Evolutionary conservation across 75 land plant species (phyloP).

Genomic region (Cryptomeria japonica): DNA sequence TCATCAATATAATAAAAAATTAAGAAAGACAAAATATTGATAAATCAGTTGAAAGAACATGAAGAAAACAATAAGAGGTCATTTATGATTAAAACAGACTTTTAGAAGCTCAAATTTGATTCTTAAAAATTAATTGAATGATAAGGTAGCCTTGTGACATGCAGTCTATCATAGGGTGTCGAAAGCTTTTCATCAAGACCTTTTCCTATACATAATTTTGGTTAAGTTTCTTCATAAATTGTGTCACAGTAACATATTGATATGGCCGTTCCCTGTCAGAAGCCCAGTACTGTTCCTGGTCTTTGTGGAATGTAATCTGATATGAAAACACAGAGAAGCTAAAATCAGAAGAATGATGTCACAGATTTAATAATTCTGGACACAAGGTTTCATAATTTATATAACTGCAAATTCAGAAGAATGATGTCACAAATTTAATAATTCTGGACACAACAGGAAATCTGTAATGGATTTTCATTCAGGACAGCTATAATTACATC

Average conservation of each 20-base stretch:
- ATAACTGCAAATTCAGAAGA: no score
- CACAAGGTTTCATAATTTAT: neutral
- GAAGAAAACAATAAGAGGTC: conserved; percentile 42
- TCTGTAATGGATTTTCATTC: conserved; percentile 54
- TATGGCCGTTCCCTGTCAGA: conserved; percentile 18
- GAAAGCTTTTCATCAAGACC: conserved; percentile 25
- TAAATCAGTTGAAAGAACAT: conserved; percentile 32
- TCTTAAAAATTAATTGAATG: no score
- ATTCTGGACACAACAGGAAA: conserved; percentile 61
- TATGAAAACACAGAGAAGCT: neutral
- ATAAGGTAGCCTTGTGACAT: conserved; percentile 34
- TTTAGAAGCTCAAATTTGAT: conserved; percentile 42
- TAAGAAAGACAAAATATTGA: no score
- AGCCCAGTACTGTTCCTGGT: conserved; percentile 58
- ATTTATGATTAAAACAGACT: conserved; percentile 33
- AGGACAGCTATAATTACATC: conserved; percentile 42
- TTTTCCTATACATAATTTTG: conserved; percentile 16
- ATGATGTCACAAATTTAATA: no score
- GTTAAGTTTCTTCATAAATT: conserved; percentile 37
- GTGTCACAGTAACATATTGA: conserved; percentile 39
- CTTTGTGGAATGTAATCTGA: conserved; percentile 53
- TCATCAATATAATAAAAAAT: no score
- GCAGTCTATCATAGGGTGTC: conserved; percentile 21
- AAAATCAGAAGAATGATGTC: neutral
- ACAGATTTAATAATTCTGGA: neutral